phyloP scores from a whole-genome alignment of 129 eudicot species.

The Silybum marianum region DNA sequence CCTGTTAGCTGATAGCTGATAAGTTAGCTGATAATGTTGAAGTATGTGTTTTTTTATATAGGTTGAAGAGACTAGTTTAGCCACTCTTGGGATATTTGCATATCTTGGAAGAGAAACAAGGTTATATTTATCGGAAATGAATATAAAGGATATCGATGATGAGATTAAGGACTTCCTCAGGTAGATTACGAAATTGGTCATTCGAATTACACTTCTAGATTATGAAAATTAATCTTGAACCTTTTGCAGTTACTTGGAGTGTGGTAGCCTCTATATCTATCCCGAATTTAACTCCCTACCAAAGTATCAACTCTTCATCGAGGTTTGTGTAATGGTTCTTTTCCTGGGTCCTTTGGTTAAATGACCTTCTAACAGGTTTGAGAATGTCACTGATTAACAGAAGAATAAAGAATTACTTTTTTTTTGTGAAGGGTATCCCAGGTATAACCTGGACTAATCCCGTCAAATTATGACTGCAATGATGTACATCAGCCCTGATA shows the following conservation, averaged over 20 bases:
- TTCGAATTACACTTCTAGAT: neutral
- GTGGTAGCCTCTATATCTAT: constrained; percentile 54
- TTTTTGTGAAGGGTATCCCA: no score
- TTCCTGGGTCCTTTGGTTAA: neutral
- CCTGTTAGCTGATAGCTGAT: neutral
- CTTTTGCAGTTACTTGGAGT: constrained; percentile 66
- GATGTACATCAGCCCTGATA: no score
- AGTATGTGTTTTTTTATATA: neutral
- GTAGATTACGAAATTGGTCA: constrained; percentile 31
- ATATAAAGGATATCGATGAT: constrained; percentile 53
- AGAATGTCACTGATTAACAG: neutral
- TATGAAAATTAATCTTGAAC: neutral
- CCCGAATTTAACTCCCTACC: constrained; percentile 55
- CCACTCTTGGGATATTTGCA: constrained; percentile 70
- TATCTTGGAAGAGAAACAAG: constrained; percentile 67
- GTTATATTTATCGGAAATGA: constrained; percentile 56
- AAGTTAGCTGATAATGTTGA: neutral
- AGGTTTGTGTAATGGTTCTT: constrained; percentile 40
- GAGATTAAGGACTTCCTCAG: constrained; percentile 55
- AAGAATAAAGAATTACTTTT: no score
- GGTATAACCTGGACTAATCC: no score
- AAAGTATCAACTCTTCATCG: constrained; percentile 71
- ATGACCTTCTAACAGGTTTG: neutral
- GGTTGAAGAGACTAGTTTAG: constrained; percentile 54
- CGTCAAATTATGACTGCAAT: no score